phyloP scores from a whole-genome alignment of 83 land plant species.

The Picea abies region DNA sequence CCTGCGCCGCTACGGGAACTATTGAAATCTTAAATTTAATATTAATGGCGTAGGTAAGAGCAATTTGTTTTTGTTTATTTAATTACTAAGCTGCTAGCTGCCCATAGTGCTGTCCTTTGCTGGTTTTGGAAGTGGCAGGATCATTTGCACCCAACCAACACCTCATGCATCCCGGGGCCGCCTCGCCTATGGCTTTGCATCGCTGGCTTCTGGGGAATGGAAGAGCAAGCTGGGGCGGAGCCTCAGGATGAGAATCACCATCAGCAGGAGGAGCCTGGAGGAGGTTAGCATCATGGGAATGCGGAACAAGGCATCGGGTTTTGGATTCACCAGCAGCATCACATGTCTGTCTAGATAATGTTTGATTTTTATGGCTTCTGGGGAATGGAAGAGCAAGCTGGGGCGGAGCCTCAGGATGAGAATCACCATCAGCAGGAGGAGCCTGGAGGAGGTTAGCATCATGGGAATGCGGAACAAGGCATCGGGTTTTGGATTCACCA shows the following conservation, averaged over 20 bases:
- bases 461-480: not conserved
- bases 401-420: not conserved
- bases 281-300: not conserved
- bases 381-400: not conserved
- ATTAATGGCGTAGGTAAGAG: not conserved
- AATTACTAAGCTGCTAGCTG: not conserved
- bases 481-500: not conserved
- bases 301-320: not conserved
- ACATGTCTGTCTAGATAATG: not conserved
- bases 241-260: not conserved
- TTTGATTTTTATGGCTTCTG: no score
- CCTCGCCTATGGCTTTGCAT: not conserved
- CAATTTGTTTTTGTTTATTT: no score
- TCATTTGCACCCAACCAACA: not conserved
- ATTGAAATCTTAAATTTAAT: slow-evolving; percentile 4
- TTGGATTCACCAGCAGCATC: not conserved
- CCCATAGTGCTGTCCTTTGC: slow-evolving; percentile 3
- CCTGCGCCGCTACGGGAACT: not conserved
- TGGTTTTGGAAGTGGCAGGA: slow-evolving; percentile 13
- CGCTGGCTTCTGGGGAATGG: not conserved
- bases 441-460: not conserved
- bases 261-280: not conserved
- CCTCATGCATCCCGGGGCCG: not conserved
- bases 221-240: not conserved
- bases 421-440: not conserved